Conservation (phyloP, 371 early-diverging fungal species). For the Mortierella sp. region DNA sequence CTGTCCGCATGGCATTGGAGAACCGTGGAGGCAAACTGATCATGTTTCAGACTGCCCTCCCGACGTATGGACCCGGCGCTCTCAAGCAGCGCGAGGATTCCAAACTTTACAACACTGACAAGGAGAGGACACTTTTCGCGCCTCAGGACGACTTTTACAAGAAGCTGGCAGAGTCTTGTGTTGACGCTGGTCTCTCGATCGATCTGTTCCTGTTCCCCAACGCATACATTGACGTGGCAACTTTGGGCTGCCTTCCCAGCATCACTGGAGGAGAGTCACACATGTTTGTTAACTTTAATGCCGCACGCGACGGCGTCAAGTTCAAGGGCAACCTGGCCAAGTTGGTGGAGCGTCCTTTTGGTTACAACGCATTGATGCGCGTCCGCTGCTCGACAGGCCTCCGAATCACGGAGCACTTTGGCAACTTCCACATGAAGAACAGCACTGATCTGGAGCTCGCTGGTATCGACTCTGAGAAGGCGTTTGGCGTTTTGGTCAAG, state of each 20-base stretch:
- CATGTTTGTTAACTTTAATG: constrained; percentile 84
- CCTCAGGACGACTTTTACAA: constrained; percentile 91
- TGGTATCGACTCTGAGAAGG: constrained; percentile 86
- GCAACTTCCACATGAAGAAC: constrained; percentile 95
- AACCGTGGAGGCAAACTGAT: constrained; percentile 88
- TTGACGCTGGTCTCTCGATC: constrained; percentile 84
- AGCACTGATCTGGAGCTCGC: constrained; percentile 93
- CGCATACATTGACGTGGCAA: constrained; percentile 91
- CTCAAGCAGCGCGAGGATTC: constrained; percentile 90
- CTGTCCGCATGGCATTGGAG: constrained; percentile 81
- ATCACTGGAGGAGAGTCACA: constrained; percentile 93
- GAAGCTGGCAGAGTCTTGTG: constrained; percentile 83
- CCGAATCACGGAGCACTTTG: constrained; percentile 87
- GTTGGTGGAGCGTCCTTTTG: constrained; percentile 83
- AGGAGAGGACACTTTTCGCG: constrained; percentile 87
- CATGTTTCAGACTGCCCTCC: constrained; percentile 87
- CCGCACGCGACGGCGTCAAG: constrained; percentile 72
- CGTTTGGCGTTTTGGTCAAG: constrained; percentile 85
- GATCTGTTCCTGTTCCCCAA: constrained; percentile 92
- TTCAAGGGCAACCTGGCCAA: constrained; percentile 79
- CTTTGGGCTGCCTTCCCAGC: constrained; percentile 79
- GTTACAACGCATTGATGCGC: constrained; percentile 90
- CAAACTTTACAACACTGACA: constrained; percentile 89
- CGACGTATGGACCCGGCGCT: constrained; percentile 88
- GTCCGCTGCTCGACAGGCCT: constrained; percentile 92